Evolutionary conservation across 352 stramenopile species (phyloP).

Genomic region (Chrysophaeum taylorii): DNA sequence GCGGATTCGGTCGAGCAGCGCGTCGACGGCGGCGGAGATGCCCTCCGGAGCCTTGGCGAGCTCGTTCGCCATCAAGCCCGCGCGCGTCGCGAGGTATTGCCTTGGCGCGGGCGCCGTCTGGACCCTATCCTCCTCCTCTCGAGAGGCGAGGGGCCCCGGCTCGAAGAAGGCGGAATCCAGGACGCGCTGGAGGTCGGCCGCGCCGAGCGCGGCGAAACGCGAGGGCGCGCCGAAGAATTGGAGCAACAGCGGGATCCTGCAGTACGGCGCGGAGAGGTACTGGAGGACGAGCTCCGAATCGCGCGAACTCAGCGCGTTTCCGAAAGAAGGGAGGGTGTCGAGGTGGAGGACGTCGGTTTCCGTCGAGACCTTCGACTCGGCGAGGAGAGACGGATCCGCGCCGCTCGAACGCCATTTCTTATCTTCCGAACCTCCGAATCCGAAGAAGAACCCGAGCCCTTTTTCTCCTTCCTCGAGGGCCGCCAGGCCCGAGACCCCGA

Average conservation of each 20-base stretch:
- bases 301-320: conserved; percentile 81
- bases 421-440: neutral
- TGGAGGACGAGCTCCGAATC: conserved; percentile 94
- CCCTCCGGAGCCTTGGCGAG: conserved; percentile 88
- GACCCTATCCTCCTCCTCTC: neutral
- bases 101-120: conserved; percentile 41
- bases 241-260: conserved; percentile 89
- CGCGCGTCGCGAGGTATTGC: conserved; percentile 70
- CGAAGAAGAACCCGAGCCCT: neutral
- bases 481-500: neutral
- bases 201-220: conserved; percentile 53
- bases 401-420: neutral
- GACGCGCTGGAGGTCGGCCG: conserved; percentile 68
- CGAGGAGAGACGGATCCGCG: neutral
- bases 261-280: conserved; percentile 97
- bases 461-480: neutral
- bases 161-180: conserved; percentile 74
- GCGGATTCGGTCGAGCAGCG: conserved; percentile 64
- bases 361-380: neutral
- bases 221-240: conserved; percentile 84
- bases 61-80: conserved; percentile 94
- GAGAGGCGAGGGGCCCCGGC: conserved; percentile 36
- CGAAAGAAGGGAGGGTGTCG: conserved; percentile 82
- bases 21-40: conserved; percentile 53
- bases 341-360: conserved; percentile 11